Evolutionary conservation across 805 yeast species (phyloP).

Genomic region (Wickerhamiella slavikovae): DNA sequence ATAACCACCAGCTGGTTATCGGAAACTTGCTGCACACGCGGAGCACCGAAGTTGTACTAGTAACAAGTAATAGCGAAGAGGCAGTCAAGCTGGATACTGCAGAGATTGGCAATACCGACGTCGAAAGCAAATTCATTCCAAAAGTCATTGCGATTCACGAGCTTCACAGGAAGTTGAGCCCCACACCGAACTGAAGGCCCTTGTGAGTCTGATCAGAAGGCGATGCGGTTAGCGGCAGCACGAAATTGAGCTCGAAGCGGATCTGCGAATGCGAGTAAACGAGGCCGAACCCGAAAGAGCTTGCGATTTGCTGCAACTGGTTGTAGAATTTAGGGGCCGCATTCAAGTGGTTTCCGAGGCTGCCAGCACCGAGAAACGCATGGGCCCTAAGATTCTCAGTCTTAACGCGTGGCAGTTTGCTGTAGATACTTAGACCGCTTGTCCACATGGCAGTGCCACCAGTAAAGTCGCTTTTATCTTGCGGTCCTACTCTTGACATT

Average conservation of each 20-base stretch:
- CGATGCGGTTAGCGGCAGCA: slow-evolving; percentile 36
- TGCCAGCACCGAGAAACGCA: slow-evolving; percentile 46
- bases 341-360: slow-evolving; percentile 14
- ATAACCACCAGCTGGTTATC: slow-evolving; percentile 83
- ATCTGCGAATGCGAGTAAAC: slow-evolving; percentile 44
- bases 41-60: slow-evolving; percentile 74
- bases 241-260: slow-evolving; percentile 43
- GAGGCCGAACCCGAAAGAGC: slow-evolving; percentile 38
- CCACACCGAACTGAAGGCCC: slow-evolving; percentile 50
- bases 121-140: slow-evolving; percentile 69
- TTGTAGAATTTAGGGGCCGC: not conserved
- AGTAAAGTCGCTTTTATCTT: slow-evolving; percentile 29
- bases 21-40: slow-evolving; percentile 84
- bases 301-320: slow-evolving; percentile 21
- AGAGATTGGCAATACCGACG: slow-evolving; percentile 30
- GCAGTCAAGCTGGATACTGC: slow-evolving; percentile 21
- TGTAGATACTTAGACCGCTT: slow-evolving; percentile 35
- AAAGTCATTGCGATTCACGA: slow-evolving; percentile 44
- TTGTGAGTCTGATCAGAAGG: slow-evolving; percentile 31
- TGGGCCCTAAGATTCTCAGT: slow-evolving; percentile 39
- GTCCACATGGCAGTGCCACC: slow-evolving; percentile 51
- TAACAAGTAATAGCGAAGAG: slow-evolving; percentile 24
- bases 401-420: slow-evolving; percentile 34
- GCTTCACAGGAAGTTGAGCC: slow-evolving; percentile 31
- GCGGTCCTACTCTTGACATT: slow-evolving; percentile 45